A percentile compares a stretch with the other conserved stretches of the same genome.
phyloP scores from a whole-genome alignment of 208 protist genomes.

The Acanthamoeba triangularis region DNA sequence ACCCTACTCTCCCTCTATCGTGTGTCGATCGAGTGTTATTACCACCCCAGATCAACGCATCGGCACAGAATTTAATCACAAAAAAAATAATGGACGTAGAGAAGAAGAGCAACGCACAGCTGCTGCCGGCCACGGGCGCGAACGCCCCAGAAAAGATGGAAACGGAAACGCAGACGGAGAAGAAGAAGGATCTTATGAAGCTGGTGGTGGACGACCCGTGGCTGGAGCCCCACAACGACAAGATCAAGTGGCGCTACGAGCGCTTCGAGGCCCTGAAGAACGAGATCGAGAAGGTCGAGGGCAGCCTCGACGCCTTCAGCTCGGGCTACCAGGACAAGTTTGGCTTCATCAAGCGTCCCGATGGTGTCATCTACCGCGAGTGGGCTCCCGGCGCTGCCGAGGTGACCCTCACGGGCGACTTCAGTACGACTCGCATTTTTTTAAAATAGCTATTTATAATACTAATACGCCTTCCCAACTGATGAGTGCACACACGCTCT shows the following conservation, averaged over 20 bases:
- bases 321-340: conserved; percentile 84
- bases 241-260: conserved; percentile 73
- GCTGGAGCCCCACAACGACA: conserved; percentile 83
- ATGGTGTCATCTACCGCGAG: conserved; percentile 87
- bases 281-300: conserved; percentile 83
- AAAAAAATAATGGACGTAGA: neutral
- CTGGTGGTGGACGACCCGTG: conserved; percentile 85
- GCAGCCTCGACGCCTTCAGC: conserved; percentile 85
- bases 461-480: no score
- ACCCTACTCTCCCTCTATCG: no score
- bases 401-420: conserved; percentile 89
- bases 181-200: conserved; percentile 81
- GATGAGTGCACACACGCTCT: no score
- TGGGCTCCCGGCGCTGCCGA: conserved; percentile 86
- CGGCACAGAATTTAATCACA: no score
- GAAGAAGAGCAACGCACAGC: neutral
- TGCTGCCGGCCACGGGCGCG: neutral
- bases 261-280: conserved; percentile 49
- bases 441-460: neutral
- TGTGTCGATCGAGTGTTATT: no score
- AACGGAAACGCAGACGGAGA: neutral
- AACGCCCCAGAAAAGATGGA: neutral
- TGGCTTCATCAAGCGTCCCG: conserved; percentile 80
- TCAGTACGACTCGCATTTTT: conserved; percentile 88
- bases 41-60: no score